These are phyloP conservation scores for Crithidia acanthocephali DNA, from an alignment of 208 protist species.

Conservation along the genomic window DNA sequence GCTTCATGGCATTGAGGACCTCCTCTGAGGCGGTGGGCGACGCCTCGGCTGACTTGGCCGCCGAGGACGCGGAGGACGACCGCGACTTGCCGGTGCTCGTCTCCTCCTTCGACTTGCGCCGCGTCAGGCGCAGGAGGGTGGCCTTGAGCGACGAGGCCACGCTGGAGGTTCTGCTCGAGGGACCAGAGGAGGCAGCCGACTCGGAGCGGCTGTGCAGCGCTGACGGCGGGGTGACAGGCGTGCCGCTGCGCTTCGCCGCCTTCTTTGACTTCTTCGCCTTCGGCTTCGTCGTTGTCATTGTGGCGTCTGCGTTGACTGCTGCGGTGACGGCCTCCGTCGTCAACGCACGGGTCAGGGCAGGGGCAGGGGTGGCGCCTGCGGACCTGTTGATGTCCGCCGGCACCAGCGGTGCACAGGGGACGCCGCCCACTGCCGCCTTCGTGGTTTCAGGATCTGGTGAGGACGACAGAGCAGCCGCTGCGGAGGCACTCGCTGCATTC, in stretches of 20 bases:
- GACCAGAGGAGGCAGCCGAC: not conserved
- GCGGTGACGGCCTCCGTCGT: too few species aligned
- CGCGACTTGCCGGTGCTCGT: not conserved
- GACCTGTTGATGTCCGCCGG: not conserved
- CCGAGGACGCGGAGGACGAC: not conserved
- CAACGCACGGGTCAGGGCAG: not conserved
- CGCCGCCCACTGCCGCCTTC: not conserved
- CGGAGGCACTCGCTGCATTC: not conserved
- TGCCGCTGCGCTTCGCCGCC: not conserved
- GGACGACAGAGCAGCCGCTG: not conserved
- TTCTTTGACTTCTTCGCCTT: not conserved
- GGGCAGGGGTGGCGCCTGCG: not conserved
- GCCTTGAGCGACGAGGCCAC: slow-evolving; percentile 3
- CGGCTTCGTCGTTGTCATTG: not conserved
- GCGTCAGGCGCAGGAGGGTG: not conserved
- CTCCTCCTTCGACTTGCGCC: not conserved
- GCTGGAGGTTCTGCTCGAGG: slow-evolving; percentile 4
- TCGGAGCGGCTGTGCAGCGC: slow-evolving; percentile 3
- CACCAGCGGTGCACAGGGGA: not conserved
- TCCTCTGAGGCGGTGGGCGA: slow-evolving; percentile 10
- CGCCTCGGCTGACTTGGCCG: not conserved
- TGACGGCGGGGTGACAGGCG: not conserved
- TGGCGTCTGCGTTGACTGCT: too few species aligned
- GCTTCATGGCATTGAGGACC: slow-evolving; percentile 3
- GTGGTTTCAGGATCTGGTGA: not conserved